These are phyloP conservation scores for Monilinia fructicola DNA, from an alignment of 2,329 filamentous ascomycete genomes.

Conservation along the genomic window DNA sequence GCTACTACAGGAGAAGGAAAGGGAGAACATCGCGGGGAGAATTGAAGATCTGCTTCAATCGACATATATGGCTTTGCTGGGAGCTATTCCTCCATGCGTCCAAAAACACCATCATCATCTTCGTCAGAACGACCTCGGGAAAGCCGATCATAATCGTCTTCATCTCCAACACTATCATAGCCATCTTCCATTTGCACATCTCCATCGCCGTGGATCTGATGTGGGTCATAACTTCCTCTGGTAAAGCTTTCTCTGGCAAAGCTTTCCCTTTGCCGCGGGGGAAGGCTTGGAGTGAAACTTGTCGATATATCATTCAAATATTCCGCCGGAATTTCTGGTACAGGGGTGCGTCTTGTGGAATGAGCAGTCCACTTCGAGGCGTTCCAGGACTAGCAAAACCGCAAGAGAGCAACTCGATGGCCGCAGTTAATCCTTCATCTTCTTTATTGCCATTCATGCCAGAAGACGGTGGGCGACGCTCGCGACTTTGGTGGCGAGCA, in stretches of 20 bases:
- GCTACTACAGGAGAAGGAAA: slow-evolving; percentile 33
- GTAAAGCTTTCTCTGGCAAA: slow-evolving; percentile 8
- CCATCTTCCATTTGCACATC: slow-evolving; percentile 70
- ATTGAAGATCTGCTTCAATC: slow-evolving; percentile 7
- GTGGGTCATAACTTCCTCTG: slow-evolving; percentile 50
- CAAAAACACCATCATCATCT: slow-evolving; percentile 94
- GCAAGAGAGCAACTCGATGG: slow-evolving; percentile 85
- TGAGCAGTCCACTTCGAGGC: slow-evolving; percentile 61
- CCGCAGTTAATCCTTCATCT: slow-evolving; percentile 81
- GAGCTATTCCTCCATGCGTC: slow-evolving; percentile 83
- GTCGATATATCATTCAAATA: slow-evolving; percentile 65
- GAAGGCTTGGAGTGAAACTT: slow-evolving; percentile 55
- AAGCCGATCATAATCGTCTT: slow-evolving; percentile 61
- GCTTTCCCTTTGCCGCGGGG: slow-evolving; percentile 64
- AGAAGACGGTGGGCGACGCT: slow-evolving; percentile 75
- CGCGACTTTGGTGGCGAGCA: slow-evolving; percentile 70
- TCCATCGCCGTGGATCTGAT: slow-evolving; percentile 53
- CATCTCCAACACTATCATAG: slow-evolving; percentile 61
- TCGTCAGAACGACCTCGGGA: slow-evolving; percentile 72
- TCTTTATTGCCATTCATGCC: slow-evolving; percentile 76
- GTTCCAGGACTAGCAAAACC: slow-evolving; percentile 70
- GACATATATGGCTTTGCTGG: slow-evolving; percentile 8
- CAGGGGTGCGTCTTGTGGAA: slow-evolving; percentile 78
- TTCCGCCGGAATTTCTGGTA: slow-evolving; percentile 80
- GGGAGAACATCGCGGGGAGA: slow-evolving; percentile 20